Percentiles rank a stretch among this genome's conserved stretches.
Evolutionary conservation across 352 stramenopile genomes (phyloP).

Genomic region (Pythium rhizo-oryzae): DNA sequence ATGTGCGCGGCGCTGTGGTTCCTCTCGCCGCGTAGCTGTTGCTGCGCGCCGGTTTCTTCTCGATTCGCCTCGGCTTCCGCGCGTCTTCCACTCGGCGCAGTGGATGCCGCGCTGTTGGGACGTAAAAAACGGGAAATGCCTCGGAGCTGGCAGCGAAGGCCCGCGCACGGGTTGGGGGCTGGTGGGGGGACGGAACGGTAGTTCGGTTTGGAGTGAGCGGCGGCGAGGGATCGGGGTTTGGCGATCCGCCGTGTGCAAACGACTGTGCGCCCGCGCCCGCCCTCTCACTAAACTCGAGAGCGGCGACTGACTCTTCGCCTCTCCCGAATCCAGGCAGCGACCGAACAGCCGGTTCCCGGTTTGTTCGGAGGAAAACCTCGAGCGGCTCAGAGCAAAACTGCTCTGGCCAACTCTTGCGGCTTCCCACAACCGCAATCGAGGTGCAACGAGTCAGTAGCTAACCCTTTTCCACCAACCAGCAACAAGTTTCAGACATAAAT

Average conservation of each 20-base stretch:
- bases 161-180: constrained; percentile 3
- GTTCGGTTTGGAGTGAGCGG: constrained; percentile 8
- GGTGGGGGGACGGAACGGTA: constrained; percentile 6
- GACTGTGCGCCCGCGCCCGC: neutral
- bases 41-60: constrained; percentile 23
- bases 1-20: constrained; percentile 10
- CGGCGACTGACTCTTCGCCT: constrained; percentile 28
- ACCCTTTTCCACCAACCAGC: constrained; percentile 18
- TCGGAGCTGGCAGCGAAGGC: neutral
- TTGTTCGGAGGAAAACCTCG: constrained; percentile 15
- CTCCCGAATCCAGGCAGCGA: constrained; percentile 21
- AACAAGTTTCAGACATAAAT: neutral
- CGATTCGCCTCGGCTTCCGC: constrained; percentile 29
- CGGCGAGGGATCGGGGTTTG: constrained; percentile 12
- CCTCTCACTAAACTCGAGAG: neutral
- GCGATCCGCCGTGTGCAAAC: constrained; percentile 5
- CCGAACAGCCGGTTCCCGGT: constrained; percentile 24
- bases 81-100: constrained; percentile 21
- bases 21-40: too few relatives aligned
- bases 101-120: constrained; percentile 5
- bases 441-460: neutral
- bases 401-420: neutral
- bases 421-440: neutral
- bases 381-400: neutral
- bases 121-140: constrained; percentile 41